Evolutionary conservation across 2,329 filamentous ascomycete species (phyloP).

Genomic region (Hypoxylon sp.): DNA sequence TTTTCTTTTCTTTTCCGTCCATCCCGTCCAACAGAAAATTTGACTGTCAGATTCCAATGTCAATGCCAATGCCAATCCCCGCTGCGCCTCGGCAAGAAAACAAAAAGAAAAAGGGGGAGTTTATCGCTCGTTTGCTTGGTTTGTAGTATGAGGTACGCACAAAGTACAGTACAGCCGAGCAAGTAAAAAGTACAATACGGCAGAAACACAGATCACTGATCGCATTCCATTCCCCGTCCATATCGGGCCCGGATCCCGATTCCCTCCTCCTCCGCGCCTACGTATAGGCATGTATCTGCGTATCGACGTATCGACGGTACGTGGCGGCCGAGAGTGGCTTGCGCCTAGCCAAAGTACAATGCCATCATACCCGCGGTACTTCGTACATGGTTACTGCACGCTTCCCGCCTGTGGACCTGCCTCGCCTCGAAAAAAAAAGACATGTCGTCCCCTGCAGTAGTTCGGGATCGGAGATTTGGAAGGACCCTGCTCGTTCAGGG

Average conservation of each 20-base stretch:
- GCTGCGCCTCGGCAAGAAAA: slow-evolving; percentile 21
- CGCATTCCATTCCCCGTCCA: slow-evolving; percentile 17
- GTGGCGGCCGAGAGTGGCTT: slow-evolving; percentile 30
- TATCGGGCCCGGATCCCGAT: not conserved
- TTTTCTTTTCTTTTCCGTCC: no score
- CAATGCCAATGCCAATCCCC: no score
- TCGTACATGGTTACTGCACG: slow-evolving; percentile 28
- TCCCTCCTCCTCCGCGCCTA: no score
- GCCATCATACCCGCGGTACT: slow-evolving; percentile 16
- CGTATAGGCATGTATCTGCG: no score
- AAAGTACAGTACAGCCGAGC: slow-evolving; percentile 20
- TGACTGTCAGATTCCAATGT: slow-evolving; percentile 23
- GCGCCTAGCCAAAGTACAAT: slow-evolving; percentile 23
- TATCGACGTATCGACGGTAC: slow-evolving; percentile 16
- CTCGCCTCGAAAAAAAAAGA: no score
- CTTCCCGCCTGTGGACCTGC: slow-evolving; percentile 33
- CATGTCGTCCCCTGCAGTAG: slow-evolving; percentile 34
- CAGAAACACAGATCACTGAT: slow-evolving; percentile 23
- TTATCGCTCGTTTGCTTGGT: slow-evolving; percentile 1
- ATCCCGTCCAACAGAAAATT: slow-evolving; percentile 10
- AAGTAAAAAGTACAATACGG: slow-evolving; percentile 19
- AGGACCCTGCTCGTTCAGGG: slow-evolving; percentile 24
- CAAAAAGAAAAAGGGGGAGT: no score
- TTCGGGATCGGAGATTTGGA: slow-evolving; percentile 26
- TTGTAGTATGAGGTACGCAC: slow-evolving; percentile 15